Evolutionary conservation across 352 stramenopile species (phyloP).

Genomic region (Phytophthora chlamydospora): DNA sequence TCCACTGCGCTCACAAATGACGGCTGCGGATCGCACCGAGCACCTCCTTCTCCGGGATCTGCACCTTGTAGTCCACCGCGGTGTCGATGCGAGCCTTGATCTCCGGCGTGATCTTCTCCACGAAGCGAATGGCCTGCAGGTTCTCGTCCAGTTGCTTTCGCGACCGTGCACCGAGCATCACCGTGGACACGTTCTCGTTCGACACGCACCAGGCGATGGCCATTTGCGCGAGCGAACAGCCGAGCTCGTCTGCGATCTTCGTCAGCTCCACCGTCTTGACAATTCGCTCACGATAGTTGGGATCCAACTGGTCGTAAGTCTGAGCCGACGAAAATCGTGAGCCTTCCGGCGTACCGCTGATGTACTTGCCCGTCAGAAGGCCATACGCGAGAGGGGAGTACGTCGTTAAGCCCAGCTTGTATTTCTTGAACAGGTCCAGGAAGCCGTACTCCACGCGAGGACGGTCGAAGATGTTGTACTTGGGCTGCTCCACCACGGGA

Average conservation of each 20-base stretch:
- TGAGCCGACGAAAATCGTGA: slow-evolving; percentile 37
- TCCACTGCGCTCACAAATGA: no score
- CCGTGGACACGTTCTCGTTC: not conserved
- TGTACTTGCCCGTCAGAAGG: slow-evolving; percentile 66
- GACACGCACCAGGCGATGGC: not conserved
- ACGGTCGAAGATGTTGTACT: slow-evolving; percentile 78
- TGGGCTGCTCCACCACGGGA: slow-evolving; percentile 53
- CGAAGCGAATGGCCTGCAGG: not conserved
- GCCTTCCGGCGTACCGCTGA: slow-evolving; percentile 23
- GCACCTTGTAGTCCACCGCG: slow-evolving; percentile 3
- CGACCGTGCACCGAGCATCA: not conserved
- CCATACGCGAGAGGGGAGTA: slow-evolving; percentile 54
- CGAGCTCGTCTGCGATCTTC: slow-evolving; percentile 49
- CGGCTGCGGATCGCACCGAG: not conserved
- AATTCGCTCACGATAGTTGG: slow-evolving; percentile 36
- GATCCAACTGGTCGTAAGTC: slow-evolving; percentile 31
- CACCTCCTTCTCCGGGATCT: not conserved
- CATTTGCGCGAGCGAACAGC: slow-evolving; percentile 2
- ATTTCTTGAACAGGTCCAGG: slow-evolving; percentile 53
- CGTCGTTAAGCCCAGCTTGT: slow-evolving; percentile 60
- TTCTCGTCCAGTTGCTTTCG: not conserved
- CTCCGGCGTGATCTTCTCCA: slow-evolving; percentile 1
- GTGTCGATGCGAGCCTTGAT: no score
- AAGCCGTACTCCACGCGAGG: slow-evolving; percentile 62
- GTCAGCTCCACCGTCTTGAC: slow-evolving; percentile 38